Conservation (phyloP, 139 green algal genomes). For the Mesotaenium endlicherianum region DNA sequence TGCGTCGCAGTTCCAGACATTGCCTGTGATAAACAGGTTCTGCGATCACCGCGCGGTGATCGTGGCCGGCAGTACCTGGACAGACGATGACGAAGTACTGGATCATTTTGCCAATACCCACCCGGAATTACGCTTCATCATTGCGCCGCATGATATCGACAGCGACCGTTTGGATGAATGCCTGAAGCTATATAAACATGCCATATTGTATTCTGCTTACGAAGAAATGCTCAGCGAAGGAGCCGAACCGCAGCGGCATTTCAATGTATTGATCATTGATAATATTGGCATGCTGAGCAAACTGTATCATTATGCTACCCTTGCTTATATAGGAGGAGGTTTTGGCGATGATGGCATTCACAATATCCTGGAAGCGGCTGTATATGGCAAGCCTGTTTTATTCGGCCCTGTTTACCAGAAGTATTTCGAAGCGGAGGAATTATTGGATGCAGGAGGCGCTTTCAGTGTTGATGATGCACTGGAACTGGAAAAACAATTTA, state of each 20-base stretch:
- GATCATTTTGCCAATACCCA: not conserved
- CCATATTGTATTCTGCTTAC: not conserved
- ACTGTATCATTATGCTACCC: not conserved
- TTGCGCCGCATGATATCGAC: not conserved
- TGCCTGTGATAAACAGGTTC: not conserved
- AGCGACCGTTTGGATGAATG: not conserved
- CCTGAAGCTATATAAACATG: not conserved
- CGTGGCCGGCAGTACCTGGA: not conserved
- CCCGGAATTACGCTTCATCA: not conserved
- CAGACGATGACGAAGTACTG: not conserved
- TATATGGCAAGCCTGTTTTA: not conserved
- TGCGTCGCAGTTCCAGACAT: not conserved
- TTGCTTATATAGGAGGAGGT: not conserved
- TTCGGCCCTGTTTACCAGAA: not conserved
- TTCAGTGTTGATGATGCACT: no score
- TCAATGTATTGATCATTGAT: not conserved
- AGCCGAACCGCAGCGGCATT: not conserved
- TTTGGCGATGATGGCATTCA: not conserved
- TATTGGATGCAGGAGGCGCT: no score
- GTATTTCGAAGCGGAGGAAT: not conserved
- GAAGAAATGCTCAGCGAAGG: no score
- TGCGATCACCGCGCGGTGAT: not conserved
- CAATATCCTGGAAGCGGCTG: not conserved
- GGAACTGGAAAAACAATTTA: no score
- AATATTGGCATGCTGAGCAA: not conserved